Conservation (phyloP, 495 filamentous ascomycete genomes). For the Talaromyces liani region DNA sequence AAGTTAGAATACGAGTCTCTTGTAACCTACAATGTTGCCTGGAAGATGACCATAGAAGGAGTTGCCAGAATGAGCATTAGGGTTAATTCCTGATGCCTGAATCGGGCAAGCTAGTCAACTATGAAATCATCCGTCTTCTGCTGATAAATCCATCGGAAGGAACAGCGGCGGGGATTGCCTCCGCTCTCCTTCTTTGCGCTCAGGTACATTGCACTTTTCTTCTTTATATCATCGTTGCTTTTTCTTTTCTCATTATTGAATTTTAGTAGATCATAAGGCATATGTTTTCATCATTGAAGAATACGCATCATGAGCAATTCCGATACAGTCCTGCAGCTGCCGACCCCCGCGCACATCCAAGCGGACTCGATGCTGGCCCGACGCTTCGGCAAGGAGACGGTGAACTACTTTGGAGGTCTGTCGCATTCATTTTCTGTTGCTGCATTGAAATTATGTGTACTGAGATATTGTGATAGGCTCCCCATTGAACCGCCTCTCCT, state of each 20-base stretch:
- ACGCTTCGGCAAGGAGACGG: slow-evolving; percentile 83
- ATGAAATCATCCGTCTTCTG: no score
- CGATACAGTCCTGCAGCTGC: slow-evolving; percentile 26
- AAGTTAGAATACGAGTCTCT: background rate
- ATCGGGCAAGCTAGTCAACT: no score
- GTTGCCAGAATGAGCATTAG: background rate
- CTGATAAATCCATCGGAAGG: background rate
- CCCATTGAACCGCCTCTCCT: slow-evolving; percentile 73
- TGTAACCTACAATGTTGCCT: background rate
- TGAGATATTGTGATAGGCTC: slow-evolving; percentile 40
- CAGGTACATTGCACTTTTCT: background rate
- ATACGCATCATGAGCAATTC: background rate
- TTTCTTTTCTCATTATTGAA: background rate
- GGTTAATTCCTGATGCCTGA: background rate
- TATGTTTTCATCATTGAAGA: background rate
- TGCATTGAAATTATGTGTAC: background rate
- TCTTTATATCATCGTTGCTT: background rate
- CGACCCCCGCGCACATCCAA: slow-evolving; percentile 52
- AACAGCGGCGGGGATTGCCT: background rate
- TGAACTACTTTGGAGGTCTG: slow-evolving; percentile 89
- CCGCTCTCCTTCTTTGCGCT: background rate
- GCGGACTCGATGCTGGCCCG: slow-evolving; percentile 77
- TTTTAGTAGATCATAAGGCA: no score
- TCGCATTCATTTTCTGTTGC: background rate
- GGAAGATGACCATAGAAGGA: background rate